Evolutionary conservation across 1,284 basidiomycete genomes (phyloP), one percentile per base, ranked within the genome.

Genomic region (Mrakiaceae sp.): DNA sequence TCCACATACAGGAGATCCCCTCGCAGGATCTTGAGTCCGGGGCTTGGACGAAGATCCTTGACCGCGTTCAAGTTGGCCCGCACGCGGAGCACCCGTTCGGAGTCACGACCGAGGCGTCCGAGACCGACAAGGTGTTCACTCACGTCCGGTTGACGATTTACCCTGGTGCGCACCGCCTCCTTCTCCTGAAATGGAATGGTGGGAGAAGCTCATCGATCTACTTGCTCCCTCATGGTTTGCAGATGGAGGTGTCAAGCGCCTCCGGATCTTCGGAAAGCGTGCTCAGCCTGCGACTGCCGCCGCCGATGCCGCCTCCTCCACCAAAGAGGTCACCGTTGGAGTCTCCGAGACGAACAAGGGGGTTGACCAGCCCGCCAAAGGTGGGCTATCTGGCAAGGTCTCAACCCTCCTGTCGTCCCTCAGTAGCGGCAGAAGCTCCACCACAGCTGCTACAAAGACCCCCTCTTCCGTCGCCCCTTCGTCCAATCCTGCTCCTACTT

Each of bases 231-330:
- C 27, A 27, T 27, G 27, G 27, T 27, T 48, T 40, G 14, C 62
- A 78, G 95, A 99, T 74, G 95, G 95, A 58, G 95, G 95, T 39
- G 80, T 98, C 73, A 98, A 98, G 79, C 84, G 95, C 9, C 79
- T 98, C 39, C 83, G 95, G 60, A 75, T 98, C 58, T 80, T 86
- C 67, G 95, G 95, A 12, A 81, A 82, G 64, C 83, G 81, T 64
- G 79, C 78, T 55, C 52, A 8, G 44, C 64, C 53, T n/a, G 68
- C 44, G 27, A 39, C 48, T 46, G 7, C 59, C 53, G 10, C 42
- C 49, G 40, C 48, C 16, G 16, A 54, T 16, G 39, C 16, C 47
- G 51, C 46, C 39, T 14, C 74, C 71, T 12, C 66, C 63, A 14
- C 46, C 43, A 27, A 27, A 27, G 27, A 27, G 27, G 27, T 2